These are phyloP conservation scores for Fusarium incarnatum DNA, from an alignment of 2,329 filamentous ascomycete species.

Conservation along the genomic window DNA sequence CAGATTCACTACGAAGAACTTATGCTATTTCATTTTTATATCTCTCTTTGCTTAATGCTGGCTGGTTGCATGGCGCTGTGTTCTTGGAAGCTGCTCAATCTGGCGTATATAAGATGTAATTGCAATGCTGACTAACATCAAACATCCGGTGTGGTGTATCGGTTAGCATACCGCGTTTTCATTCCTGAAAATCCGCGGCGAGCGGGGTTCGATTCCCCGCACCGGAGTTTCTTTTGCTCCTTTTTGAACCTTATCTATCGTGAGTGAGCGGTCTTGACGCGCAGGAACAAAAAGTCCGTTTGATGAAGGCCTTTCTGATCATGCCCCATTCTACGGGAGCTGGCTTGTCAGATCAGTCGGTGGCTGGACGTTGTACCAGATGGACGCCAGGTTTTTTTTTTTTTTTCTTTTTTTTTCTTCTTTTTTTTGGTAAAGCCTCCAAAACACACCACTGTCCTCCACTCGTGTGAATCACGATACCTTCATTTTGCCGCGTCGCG, in stretches of 20 bases:
- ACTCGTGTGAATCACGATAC: too few relatives aligned
- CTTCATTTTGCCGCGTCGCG: not conserved
- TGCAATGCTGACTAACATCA: not conserved
- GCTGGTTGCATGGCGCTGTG: too few relatives aligned
- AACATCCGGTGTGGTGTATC: constrained; percentile 28
- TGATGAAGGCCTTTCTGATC: too few relatives aligned
- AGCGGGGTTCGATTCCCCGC: constrained; percentile 29
- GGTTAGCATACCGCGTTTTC: constrained; percentile 32
- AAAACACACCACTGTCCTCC: too few relatives aligned
- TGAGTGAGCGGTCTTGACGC: too few relatives aligned
- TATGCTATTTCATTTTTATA: too few relatives aligned
- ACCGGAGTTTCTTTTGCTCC: constrained; percentile 13
- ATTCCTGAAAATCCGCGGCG: constrained; percentile 13
- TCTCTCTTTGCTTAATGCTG: too few relatives aligned
- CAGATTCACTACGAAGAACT: too few relatives aligned
- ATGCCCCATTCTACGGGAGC: not conserved
- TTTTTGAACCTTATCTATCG: not conserved
- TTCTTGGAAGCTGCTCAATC: accelerated
- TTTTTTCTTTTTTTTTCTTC: too few relatives aligned
- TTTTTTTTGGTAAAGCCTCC: too few relatives aligned
- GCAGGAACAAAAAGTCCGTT: not conserved
- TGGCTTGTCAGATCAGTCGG: not conserved
- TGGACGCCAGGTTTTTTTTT: too few relatives aligned
- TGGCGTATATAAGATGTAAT: not conserved
- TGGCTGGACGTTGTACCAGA: too few relatives aligned